Conservation (phyloP, 1,139 yeast genomes). For the Geotrichum europaeum region DNA sequence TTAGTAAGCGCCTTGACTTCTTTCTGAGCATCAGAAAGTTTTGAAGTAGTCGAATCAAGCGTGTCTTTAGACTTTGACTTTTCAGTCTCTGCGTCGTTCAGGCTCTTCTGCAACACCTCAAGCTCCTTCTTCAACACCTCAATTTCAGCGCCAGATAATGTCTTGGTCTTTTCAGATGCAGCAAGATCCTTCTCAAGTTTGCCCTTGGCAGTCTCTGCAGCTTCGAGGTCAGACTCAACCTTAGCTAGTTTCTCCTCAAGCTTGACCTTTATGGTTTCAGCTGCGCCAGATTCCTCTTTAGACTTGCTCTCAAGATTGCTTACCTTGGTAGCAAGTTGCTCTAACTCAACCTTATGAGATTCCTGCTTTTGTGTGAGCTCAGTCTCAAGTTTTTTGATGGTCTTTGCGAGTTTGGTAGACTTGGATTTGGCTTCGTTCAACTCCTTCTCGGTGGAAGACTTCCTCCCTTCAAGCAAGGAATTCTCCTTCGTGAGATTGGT, state of each 20-base stretch:
- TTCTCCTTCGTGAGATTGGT: background rate
- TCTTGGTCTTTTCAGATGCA: conserved; percentile 6
- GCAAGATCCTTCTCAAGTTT: background rate
- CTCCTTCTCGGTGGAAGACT: background rate
- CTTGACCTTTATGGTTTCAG: background rate
- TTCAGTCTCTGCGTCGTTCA: background rate
- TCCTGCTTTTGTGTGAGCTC: background rate
- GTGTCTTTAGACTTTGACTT: background rate
- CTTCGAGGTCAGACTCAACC: background rate
- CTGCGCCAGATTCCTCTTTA: background rate
- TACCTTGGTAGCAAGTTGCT: background rate
- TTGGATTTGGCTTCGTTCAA: conserved; percentile 15
- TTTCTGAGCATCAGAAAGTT: conserved; percentile 14
- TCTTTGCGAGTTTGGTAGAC: conserved; percentile 5
- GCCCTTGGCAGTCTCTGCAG: background rate
- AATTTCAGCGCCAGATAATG: conserved; percentile 6
- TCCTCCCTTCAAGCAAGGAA: conserved; percentile 1
- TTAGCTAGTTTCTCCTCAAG: conserved; percentile 4
- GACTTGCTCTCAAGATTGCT: background rate
- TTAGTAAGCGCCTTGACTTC: conserved; percentile 12
- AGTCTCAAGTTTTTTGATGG: conserved; percentile 3
- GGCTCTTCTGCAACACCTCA: conserved; percentile 1
- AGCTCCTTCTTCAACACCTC: conserved; percentile 11
- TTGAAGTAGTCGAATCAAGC: background rate
- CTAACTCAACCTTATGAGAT: conserved; percentile 1